A percentile compares a stretch with the other conserved stretches of the same genome.
These are phyloP conservation scores for Caryopteris hybrid DNA, from an alignment of 305 asterid species.

Conservation along the genomic window DNA sequence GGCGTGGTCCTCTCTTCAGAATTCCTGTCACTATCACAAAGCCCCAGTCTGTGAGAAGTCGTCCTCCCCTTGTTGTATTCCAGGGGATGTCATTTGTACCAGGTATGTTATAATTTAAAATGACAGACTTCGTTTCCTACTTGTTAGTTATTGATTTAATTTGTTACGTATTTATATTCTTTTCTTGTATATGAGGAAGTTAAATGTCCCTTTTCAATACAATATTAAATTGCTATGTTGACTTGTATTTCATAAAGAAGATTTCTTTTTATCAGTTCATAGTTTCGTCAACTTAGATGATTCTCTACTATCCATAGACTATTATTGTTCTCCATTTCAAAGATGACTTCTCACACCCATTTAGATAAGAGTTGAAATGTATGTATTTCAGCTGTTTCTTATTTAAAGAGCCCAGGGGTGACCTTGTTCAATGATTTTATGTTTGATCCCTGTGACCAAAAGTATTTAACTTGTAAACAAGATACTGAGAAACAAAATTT, in stretches of 20 bases:
- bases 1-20: constrained; percentile 99
- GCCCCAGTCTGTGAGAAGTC: constrained; percentile 65
- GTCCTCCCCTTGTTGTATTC: constrained; percentile 66
- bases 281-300: neutral
- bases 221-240: neutral
- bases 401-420: neutral
- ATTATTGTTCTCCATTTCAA: neutral
- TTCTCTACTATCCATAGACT: neutral
- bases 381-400: neutral
- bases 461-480: neutral
- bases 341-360: neutral
- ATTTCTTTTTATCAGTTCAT: neutral
- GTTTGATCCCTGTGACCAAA: neutral
- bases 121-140: neutral
- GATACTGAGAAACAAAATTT: neutral
- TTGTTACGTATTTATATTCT: neutral
- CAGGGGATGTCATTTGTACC: constrained; percentile 72
- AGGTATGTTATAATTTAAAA: constrained; percentile 44
- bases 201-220: neutral
- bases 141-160: neutral
- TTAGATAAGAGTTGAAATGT: neutral
- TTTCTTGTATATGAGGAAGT: constrained; percentile 1
- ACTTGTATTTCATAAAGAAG: neutral
- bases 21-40: constrained; percentile 90
- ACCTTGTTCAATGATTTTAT: neutral